Evolutionary conservation across 148 eudicot genomes (phyloP), one percentile per base, ranked within the genome.

Genomic region (Chenopodium suecicum): DNA sequence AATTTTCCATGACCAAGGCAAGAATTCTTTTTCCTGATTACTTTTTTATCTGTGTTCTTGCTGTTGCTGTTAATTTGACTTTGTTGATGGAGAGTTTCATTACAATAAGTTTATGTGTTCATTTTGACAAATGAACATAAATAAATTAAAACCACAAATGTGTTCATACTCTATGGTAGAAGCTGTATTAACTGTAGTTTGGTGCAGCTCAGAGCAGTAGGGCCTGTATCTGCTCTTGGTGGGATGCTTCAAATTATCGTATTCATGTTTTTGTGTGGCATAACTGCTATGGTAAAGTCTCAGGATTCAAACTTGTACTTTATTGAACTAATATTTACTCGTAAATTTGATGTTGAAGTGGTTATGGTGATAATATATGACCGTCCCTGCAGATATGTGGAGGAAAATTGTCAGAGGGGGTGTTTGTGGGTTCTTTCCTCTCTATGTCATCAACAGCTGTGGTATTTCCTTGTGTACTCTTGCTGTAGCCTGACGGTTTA

Each of bases 371-470:
- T 14, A 27, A 73, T 22, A 41, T 66, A 31, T 80, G 29, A 9
- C 76, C 58, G 29, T 80, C 82, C 82, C 75, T 80, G 80, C 92
- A 94, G 99, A 78, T 97, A 70, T 91, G 95, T 76, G 99, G 98
- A 76, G 99, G 94, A 82, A 90, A 91, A 80, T 85, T 96, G 83
- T 94, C 99, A n/a, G 99, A 97, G 90, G 99, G 99, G 78, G 85
- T 97, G 71, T 97, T 97, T 89, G 95, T 97, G 82, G 99, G 99
- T 78, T 94, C 95, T 80, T 97, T 97, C 82, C 88, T 97, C 41
- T 97, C 99, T 71, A 96, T 97, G 99, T 97, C 99, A 48, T 97
- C 99, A 82, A 97, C 99, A 54, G 99, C 99, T 74, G 94, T 97
- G 95, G 99, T 96, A 90, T 68, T 25, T 82, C 63, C 76, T 71